Evolutionary conservation across 1,139 yeast genomes (phyloP).

Genomic region (Maudiozyma humilis): DNA sequence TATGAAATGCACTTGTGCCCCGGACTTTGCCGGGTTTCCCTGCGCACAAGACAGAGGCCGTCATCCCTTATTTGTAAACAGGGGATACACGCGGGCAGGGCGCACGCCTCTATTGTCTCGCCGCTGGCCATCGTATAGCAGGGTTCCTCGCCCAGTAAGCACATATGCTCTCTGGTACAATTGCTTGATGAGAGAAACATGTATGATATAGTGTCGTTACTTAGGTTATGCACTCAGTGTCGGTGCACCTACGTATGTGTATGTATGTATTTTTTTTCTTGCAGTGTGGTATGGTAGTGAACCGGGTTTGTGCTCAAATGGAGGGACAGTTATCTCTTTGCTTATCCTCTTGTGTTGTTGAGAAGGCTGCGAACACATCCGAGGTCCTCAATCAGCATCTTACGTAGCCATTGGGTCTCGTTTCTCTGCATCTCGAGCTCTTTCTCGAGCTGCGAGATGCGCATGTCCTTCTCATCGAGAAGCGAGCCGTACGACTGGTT

Average conservation of each 20-base stretch:
- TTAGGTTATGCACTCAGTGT: too few species aligned
- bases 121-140: neutral
- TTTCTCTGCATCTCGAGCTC: conserved; percentile 29
- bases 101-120: neutral
- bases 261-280: too few species aligned
- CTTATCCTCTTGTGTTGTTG: conserved; percentile 19
- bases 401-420: conserved; percentile 31
- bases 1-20: too few species aligned
- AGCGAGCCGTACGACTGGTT: conserved; percentile 24
- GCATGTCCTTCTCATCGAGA: conserved; percentile 26
- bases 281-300: too few species aligned
- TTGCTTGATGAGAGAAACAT: too few species aligned
- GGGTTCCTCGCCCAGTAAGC: too few species aligned
- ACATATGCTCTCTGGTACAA: too few species aligned
- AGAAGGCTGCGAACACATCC: conserved; percentile 29
- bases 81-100: neutral
- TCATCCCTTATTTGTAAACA: neutral
- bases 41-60: neutral
- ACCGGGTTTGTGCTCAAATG: too few species aligned
- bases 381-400: conserved; percentile 31
- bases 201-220: too few species aligned
- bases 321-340: too few species aligned
- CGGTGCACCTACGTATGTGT: too few species aligned
- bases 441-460: conserved; percentile 26
- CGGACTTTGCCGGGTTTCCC: neutral